phyloP scores from a whole-genome alignment of 768 basidiomycete genomes.

The Scleroderma citrinum region DNA sequence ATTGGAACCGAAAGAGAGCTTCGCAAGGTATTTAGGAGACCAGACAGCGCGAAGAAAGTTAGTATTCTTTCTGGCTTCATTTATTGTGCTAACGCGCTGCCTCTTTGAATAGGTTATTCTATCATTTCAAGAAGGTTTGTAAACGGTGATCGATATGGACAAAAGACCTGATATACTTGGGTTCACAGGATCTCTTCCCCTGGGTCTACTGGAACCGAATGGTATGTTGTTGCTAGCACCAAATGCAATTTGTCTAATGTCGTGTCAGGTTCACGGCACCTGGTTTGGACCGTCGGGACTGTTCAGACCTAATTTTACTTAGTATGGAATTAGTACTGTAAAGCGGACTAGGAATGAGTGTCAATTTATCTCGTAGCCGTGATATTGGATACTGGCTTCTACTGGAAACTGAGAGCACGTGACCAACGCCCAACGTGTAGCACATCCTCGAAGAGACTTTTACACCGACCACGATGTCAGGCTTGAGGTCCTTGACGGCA shows the following conservation, averaged over 20 bases:
- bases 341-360: not conserved
- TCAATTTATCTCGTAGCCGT: too few species aligned
- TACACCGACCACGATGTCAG: constrained; percentile 49
- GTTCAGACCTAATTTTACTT: constrained; percentile 33
- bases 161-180: not conserved
- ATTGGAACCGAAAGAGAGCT: constrained; percentile 80
- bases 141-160: not conserved
- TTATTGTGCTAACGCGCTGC: constrained; percentile 4
- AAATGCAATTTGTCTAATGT: not conserved
- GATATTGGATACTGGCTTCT: too few species aligned
- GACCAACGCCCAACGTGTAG: not conserved
- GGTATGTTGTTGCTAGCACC: constrained; percentile 35
- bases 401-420: constrained; percentile 1
- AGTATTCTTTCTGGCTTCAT: constrained; percentile 13
- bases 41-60: constrained; percentile 74
- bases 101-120: constrained; percentile 53
- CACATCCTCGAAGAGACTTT: not conserved
- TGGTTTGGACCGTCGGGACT: constrained; percentile 46
- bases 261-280: constrained; percentile 30
- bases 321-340: not conserved
- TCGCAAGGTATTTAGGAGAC: constrained; percentile 59
- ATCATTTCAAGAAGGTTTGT: constrained; percentile 77
- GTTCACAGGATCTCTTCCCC: constrained; percentile 26
- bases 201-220: constrained; percentile 72
- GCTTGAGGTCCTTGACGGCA: constrained; percentile 51